A percentile compares a stretch with the other conserved stretches of the same genome.
Conservation (phyloP, 1,284 basidiomycete species). For the Leccinum fallax region DNA sequence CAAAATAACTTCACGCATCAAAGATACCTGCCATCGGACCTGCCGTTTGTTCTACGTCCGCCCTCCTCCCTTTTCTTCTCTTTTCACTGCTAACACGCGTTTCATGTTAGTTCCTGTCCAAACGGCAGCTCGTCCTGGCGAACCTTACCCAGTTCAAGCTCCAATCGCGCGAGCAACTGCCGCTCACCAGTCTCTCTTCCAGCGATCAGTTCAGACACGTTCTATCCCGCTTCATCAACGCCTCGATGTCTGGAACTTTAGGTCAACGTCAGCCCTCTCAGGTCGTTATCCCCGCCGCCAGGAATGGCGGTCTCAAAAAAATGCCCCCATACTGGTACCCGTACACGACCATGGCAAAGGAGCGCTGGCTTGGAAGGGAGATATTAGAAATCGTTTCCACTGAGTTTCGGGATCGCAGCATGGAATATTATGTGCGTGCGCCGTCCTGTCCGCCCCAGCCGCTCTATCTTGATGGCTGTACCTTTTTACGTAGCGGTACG, state of each 20-base stretch:
- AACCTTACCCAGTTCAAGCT: slow-evolving; percentile 32
- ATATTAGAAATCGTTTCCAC: slow-evolving; percentile 86
- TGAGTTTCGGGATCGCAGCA: slow-evolving; percentile 87
- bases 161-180: slow-evolving; percentile 41
- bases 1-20: slow-evolving; percentile 26
- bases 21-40: slow-evolving; percentile 23
- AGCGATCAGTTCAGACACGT: slow-evolving; percentile 57
- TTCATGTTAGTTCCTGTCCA: slow-evolving; percentile 25
- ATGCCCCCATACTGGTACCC: slow-evolving; percentile 81
- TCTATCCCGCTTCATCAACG: slow-evolving; percentile 50
- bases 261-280: slow-evolving; percentile 24
- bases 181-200: slow-evolving; percentile 47
- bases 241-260: slow-evolving; percentile 44
- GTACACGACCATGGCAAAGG: slow-evolving; percentile 91
- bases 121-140: slow-evolving; percentile 36
- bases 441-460: background rate
- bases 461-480: background rate
- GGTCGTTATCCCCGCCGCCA: slow-evolving; percentile 15
- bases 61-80: background rate
- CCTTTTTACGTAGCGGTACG: slow-evolving; percentile 67
- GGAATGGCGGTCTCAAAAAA: slow-evolving; percentile 59
- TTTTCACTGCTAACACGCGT: background rate
- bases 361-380: slow-evolving; percentile 85
- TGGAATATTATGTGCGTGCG: slow-evolving; percentile 87
- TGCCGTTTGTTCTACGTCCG: slow-evolving; percentile 31